Conservation (phyloP, 2,329 filamentous ascomycete genomes). For the Colletotrichum higginsianum region DNA sequence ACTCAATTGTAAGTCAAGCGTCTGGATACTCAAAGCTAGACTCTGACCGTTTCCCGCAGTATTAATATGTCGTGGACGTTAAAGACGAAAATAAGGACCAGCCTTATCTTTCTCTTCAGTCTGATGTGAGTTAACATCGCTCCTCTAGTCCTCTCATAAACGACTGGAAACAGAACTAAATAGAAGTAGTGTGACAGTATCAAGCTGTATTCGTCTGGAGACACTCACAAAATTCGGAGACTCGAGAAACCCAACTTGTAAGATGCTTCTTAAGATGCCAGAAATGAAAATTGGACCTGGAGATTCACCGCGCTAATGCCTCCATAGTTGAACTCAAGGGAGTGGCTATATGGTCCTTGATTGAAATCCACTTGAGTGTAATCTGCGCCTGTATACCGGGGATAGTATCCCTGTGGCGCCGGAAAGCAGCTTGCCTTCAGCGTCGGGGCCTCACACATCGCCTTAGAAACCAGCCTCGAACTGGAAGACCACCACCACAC, state of each 20-base stretch:
- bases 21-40: too few species aligned
- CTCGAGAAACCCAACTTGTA: not conserved
- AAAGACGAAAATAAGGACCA: not conserved
- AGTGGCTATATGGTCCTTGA: not conserved
- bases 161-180: too few species aligned
- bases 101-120: conserved; percentile 1
- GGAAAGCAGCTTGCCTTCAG: not conserved
- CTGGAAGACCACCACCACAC: not conserved
- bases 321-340: not conserved
- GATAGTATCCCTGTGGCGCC: not conserved
- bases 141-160: rapidly evolving
- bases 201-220: not conserved
- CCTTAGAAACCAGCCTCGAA: not conserved
- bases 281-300: not conserved
- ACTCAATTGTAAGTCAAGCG: not conserved
- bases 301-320: too few species aligned
- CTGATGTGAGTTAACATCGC: not conserved
- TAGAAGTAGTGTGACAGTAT: not conserved
- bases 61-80: not conserved
- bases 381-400: not conserved
- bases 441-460: too few species aligned
- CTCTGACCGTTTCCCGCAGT: not conserved
- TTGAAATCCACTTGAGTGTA: conserved; percentile 1
- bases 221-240: not conserved
- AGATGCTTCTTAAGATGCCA: not conserved